Conservation (phyloP, 495 filamentous ascomycete genomes). For the Mytilinidion resinicola region DNA sequence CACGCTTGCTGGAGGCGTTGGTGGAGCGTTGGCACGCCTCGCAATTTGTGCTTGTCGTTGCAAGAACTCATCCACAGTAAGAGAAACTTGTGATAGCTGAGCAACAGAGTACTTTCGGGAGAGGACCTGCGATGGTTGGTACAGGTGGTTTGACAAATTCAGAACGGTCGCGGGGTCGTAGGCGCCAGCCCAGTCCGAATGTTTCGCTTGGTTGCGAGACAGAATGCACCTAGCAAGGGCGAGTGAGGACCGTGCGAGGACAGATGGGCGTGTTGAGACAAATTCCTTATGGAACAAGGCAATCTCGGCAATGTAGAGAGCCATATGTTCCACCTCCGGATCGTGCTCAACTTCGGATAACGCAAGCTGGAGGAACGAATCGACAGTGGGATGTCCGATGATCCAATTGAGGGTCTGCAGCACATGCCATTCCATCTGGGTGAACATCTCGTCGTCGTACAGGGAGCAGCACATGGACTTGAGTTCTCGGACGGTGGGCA, state of each 20-base stretch:
- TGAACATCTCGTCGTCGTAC: conserved; percentile 99
- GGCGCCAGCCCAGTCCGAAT: conserved; percentile 70
- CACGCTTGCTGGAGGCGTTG: conserved; percentile 61
- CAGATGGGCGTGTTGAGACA: conserved; percentile 79
- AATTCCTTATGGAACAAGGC: conserved; percentile 95
- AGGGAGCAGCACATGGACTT: conserved; percentile 98
- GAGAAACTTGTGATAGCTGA: conserved; percentile 74
- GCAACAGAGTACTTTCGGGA: conserved; percentile 80
- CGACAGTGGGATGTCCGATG: conserved; percentile 91
- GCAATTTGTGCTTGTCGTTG: conserved; percentile 71
- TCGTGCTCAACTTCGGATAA: conserved; percentile 58
- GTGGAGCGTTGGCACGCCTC: conserved; percentile 50
- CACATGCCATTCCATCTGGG: conserved; percentile 99
- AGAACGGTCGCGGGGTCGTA: conserved; percentile 77
- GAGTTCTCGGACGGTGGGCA: conserved; percentile 89
- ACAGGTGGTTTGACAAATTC: conserved; percentile 75
- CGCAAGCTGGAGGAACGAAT: conserved; percentile 79
- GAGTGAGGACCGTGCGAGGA: conserved; percentile 81
- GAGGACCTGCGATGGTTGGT: conserved; percentile 79
- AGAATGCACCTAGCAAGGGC: conserved; percentile 84
- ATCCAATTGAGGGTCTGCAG: conserved; percentile 95
- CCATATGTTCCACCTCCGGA: conserved; percentile 87
- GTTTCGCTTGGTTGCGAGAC: conserved; percentile 64
- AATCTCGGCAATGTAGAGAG: conserved; percentile 88
- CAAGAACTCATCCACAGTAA: conserved; percentile 79